Evolutionary conservation across 108 stramenopile genomes (phyloP).

Genomic region (Cyclostephanos tholiformis): DNA sequence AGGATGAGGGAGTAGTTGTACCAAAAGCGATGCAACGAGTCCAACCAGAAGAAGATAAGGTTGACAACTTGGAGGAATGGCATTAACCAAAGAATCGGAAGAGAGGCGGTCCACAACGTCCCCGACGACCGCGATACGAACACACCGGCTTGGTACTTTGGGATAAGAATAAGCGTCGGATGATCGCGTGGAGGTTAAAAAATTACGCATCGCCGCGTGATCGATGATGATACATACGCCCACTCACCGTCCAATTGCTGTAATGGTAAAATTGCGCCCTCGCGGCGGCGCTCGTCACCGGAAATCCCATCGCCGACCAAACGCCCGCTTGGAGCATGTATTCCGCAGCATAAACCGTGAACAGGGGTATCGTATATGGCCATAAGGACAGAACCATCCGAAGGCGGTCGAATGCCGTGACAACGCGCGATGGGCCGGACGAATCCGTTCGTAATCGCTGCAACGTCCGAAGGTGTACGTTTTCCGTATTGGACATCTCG

Average conservation of each 20-base stretch:
- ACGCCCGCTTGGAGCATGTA: constrained; percentile 66
- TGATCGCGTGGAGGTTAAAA: background rate
- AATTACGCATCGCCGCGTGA: background rate
- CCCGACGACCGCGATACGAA: constrained; percentile 75
- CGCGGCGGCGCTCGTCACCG: constrained; percentile 48
- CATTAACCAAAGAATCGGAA: constrained; percentile 73
- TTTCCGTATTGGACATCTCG: constrained; percentile 29
- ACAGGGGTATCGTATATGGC: constrained; percentile 76
- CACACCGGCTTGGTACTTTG: constrained; percentile 76
- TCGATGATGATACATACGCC: too few relatives aligned
- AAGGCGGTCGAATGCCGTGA: constrained; percentile 45
- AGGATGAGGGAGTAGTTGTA: constrained; percentile 47
- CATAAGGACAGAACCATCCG: constrained; percentile 53
- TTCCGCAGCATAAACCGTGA: constrained; percentile 78
- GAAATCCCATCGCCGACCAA: constrained; percentile 85
- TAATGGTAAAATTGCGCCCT: constrained; percentile 71
- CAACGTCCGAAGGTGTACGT: constrained; percentile 1
- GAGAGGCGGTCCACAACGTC: constrained; percentile 48
- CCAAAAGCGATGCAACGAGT: constrained; percentile 39
- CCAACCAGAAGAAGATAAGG: constrained; percentile 64
- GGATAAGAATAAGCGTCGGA: background rate
- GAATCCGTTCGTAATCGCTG: too few relatives aligned
- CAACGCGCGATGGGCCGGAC: constrained; percentile 8
- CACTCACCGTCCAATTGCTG: constrained; percentile 62
- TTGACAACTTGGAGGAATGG: constrained; percentile 65